Base-by-base conservation (phyloP, 2,329 filamentous ascomycete species). In the Lachnum nothofagi region DNA sequence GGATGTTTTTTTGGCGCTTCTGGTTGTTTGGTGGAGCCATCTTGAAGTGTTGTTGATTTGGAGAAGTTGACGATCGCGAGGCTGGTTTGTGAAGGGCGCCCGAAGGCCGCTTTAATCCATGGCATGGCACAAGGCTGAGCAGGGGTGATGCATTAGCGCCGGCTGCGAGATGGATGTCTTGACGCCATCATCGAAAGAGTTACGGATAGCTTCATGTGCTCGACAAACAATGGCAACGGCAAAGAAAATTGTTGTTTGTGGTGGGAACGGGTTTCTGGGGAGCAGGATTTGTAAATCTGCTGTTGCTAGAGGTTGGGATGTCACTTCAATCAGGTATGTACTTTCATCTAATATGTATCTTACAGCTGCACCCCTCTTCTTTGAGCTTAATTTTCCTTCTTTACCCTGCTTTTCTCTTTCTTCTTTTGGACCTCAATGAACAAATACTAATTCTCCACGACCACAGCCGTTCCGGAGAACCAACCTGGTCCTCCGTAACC, bases 231-330 rank as follows among this genome's bases (percentile, higher is more conserved):
- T 51, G 40, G 45, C 25, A 9, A 55, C 42, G 2, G 49, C 81
- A 49, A 95, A 90, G 72, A 85, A 82, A 69, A 75, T 98, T 37
- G 83, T 97, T 35, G 90, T 98, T 46, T 94, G 88, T 58, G 93
- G 93, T 59, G 91, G 91, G 51, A 96, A 88, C 68, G 91, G 93
- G 27, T 98, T 97, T 66, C 71, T 98, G 22, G 89, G 89, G 70
- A 78, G 76, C 20, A 80, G 91, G 48, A 95, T 98, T 71, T 97
- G 93, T 74, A 93, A 89, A 73, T 85, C 87, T 46, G 93, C 89
- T 38, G 83, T 89, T 43, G 79, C 83, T 39, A 78, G 90, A 65
- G 89, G 90, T 47, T 97, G 91, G 91, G 80, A 90, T 49, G 91
- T 97, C 41, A 91, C 83, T 19, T 96, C 91, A 5, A 83, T 98